Evolutionary conservation across 345 rosid species (phyloP), one percentile per base, ranked within the genome.

Genomic region (Pugionium dolabratum): DNA sequence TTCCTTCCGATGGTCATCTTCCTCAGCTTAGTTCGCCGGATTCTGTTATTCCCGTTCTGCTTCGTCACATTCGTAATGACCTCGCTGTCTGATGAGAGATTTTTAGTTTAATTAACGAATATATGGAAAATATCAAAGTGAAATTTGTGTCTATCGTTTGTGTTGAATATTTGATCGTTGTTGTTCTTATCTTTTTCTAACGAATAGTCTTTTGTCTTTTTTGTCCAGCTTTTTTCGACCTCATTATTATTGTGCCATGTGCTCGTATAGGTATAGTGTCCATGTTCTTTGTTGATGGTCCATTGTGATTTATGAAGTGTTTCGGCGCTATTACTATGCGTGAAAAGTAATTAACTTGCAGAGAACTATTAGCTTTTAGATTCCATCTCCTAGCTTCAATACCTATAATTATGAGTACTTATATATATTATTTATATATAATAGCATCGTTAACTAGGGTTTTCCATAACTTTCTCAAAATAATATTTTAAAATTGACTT

Each of bases 21-120:
- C 98, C 98, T 2, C 98, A 93, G 75, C 75, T 93, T 71, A 93
- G 98, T 84, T 85, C 96, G 8, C 98, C 98, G 34, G 98, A 88
- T 49, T 11, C 49, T 31, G 91, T 85, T n/a, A 71, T 93, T 44
- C 98, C 97, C 4, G 89, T 87, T 30, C 42, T 90, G 4, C 80
- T 89, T 2, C 82, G 83, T 78, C 98, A 93, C 59, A 90, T 93
- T 50, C 87, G 79, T n/a, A 44, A 70, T 9, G 77, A 87, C 59
- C 82, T 93, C 40, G 80, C 79, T 1, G 42, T 54, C 25, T 85
- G 69, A 78, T 11, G 9, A 26, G 9, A 32, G 37, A 11, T 53
- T 62, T 45, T 25, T 36, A 36, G 6, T 44, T 44, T 5, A 33
- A 8, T 45, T 9, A 49, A 53, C 6, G 42, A 34, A 0, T 28